A percentile compares a stretch with the other conserved stretches of the same genome.
Evolutionary conservation across 2,329 filamentous ascomycete species (phyloP).

Genomic region (Claviceps africana): DNA sequence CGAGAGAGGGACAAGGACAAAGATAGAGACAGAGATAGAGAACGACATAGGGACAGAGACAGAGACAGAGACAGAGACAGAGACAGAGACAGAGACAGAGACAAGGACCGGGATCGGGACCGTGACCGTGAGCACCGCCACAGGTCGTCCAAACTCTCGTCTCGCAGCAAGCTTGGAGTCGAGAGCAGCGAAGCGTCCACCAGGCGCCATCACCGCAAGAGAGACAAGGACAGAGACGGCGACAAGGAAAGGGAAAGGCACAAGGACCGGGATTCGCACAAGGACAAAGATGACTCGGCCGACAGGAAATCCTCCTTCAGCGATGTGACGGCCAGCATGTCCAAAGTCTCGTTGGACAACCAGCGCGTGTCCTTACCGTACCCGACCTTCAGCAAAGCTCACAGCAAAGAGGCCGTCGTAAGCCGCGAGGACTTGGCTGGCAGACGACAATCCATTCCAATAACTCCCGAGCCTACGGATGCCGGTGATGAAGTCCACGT

Average conservation of each 20-base stretch:
- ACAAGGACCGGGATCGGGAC: constrained; percentile 12
- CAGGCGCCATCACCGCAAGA: constrained; percentile 17
- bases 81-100: neutral
- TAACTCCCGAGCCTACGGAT: constrained; percentile 62
- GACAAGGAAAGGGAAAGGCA: constrained; percentile 21
- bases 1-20: constrained; percentile 13
- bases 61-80: constrained; percentile 14
- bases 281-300: constrained; percentile 19
- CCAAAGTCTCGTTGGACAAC: constrained; percentile 22
- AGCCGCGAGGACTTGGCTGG: constrained; percentile 39
- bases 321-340: constrained; percentile 35
- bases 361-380: constrained; percentile 52
- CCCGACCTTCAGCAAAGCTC: constrained; percentile 74
- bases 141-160: constrained; percentile 27
- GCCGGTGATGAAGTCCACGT: constrained; percentile 31
- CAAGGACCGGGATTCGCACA: constrained; percentile 19
- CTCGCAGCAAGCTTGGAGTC: constrained; percentile 26
- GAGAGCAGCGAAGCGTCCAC: constrained; percentile 26
- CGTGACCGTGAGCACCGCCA: constrained; percentile 21
- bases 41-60: neutral
- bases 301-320: constrained; percentile 25
- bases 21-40: constrained; percentile 7
- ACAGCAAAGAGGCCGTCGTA: constrained; percentile 74
- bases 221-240: constrained; percentile 17
- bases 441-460: constrained; percentile 24